Evolutionary conservation across 2,329 filamentous ascomycete genomes (phyloP).

Genomic region (Scortechinia acanthostroma): DNA sequence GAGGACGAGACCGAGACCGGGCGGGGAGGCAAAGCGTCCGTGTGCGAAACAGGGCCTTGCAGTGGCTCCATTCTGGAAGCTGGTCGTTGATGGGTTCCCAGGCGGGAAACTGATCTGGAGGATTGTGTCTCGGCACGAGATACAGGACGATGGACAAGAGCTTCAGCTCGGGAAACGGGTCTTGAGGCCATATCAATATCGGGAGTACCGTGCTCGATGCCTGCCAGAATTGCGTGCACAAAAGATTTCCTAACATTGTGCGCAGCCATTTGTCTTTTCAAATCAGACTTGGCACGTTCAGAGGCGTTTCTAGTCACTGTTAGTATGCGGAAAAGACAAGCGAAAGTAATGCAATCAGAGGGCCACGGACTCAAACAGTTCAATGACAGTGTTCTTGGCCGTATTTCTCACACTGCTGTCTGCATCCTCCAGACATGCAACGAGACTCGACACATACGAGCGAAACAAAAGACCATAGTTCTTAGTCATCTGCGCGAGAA

Average conservation of each 20-base stretch:
- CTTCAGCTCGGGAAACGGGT: background rate
- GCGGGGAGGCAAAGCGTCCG: too few relatives aligned
- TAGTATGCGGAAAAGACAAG: background rate
- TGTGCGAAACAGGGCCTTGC: too few relatives aligned
- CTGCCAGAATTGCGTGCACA: constrained; percentile 41
- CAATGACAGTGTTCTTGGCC: constrained; percentile 50
- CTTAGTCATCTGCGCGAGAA: constrained; percentile 1
- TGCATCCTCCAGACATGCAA: constrained; percentile 55
- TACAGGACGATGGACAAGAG: too few relatives aligned
- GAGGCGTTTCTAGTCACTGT: constrained; percentile 37
- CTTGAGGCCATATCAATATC: constrained; percentile 9
- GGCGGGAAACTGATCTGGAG: too few relatives aligned
- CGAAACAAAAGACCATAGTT: constrained; percentile 42
- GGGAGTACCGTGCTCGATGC: constrained; percentile 28
- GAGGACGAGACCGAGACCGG: background rate
- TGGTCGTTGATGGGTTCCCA: too few relatives aligned
- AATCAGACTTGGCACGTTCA: constrained; percentile 50
- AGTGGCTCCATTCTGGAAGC: too few relatives aligned
- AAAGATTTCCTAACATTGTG: constrained; percentile 55
- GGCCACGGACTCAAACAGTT: constrained; percentile 42
- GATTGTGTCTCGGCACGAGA: background rate
- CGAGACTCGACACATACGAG: constrained; percentile 47
- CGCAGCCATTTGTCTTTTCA: constrained; percentile 48
- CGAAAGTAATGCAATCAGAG: background rate
- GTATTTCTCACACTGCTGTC: constrained; percentile 52